Conservation (phyloP, 2,329 filamentous ascomycete species). For the Ophiostoma perfectum region DNA sequence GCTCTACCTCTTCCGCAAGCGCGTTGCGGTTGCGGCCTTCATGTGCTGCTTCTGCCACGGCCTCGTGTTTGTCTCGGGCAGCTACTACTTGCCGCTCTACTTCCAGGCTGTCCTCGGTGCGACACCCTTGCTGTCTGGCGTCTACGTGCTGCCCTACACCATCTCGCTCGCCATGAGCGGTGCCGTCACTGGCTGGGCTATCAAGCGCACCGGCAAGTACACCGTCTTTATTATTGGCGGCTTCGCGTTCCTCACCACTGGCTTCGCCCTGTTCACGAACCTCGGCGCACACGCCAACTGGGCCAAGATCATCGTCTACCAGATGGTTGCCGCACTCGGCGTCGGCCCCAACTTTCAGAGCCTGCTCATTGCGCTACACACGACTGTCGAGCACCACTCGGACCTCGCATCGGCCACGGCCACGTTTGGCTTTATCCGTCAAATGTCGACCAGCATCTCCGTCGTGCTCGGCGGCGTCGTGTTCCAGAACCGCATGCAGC, state of each 20-base stretch:
- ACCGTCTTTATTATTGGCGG: constrained; percentile 50
- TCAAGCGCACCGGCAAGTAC: constrained; percentile 54
- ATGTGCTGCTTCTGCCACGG: constrained; percentile 66
- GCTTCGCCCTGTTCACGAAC: constrained; percentile 52
- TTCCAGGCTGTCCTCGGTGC: constrained; percentile 71
- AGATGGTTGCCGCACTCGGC: constrained; percentile 56
- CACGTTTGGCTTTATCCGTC: constrained; percentile 56
- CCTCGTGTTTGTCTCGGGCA: constrained; percentile 68
- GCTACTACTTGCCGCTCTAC: constrained; percentile 80
- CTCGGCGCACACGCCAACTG: constrained; percentile 48
- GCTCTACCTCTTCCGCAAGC: constrained; percentile 59
- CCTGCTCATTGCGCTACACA: constrained; percentile 59
- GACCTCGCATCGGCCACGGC: constrained; percentile 61
- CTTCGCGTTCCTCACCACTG: constrained; percentile 51
- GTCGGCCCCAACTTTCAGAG: constrained; percentile 59
- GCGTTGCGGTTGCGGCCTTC: constrained; percentile 62
- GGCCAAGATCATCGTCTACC: constrained; percentile 47
- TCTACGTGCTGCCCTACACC: constrained; percentile 67
- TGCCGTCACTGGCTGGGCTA: constrained; percentile 39
- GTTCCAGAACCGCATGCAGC: constrained; percentile 40
- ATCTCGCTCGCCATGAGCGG: constrained; percentile 46
- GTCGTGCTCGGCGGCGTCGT: constrained; percentile 51
- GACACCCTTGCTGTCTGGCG: constrained; percentile 64
- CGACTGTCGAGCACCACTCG: constrained; percentile 47
- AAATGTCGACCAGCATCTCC: constrained; percentile 52